These are phyloP conservation scores for Xanthoconium stramineum DNA, from an alignment of 768 basidiomycete species.

Conservation along the genomic window DNA sequence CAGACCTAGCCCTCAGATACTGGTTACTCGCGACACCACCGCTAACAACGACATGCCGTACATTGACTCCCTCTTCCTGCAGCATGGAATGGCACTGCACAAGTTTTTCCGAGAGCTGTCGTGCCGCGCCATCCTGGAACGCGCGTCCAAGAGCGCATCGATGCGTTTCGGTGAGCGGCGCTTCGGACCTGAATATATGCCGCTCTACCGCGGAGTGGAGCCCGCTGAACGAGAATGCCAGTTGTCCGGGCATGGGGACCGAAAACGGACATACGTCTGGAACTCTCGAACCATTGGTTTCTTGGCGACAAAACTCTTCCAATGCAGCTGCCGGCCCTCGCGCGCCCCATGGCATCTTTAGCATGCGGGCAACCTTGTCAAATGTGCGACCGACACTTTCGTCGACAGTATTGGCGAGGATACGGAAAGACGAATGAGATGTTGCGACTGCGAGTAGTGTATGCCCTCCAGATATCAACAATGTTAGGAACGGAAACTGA, in stretches of 20 bases:
- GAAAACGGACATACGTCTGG: slow-evolving; percentile 41
- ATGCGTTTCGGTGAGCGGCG: slow-evolving; percentile 21
- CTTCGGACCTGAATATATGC: slow-evolving; percentile 43
- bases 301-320: slow-evolving; percentile 59
- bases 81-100: slow-evolving; percentile 32
- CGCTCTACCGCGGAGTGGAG: slow-evolving; percentile 71
- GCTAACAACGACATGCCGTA: slow-evolving; percentile 72
- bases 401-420: slow-evolving; percentile 73
- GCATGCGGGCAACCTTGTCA: slow-evolving; percentile 76
- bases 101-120: slow-evolving; percentile 76
- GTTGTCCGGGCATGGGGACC: slow-evolving; percentile 46
- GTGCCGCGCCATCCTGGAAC: slow-evolving; percentile 71
- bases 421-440: slow-evolving; percentile 54
- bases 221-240: slow-evolving; percentile 78
- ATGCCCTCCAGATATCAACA: slow-evolving; percentile 93
- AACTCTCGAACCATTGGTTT: slow-evolving; percentile 16
- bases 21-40: slow-evolving; percentile 93
- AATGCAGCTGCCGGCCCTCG: slow-evolving; percentile 78
- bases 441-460: slow-evolving; percentile 79
- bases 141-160: slow-evolving; percentile 54
- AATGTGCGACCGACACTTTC: slow-evolving; percentile 75
- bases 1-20: slow-evolving; percentile 63
- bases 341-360: slow-evolving; percentile 61
- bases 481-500: slow-evolving; percentile 80
- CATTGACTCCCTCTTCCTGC: slow-evolving; percentile 43